phyloP scores from a whole-genome alignment of 2,329 filamentous ascomycete genomes.

The Exophiala dermatitidis region DNA sequence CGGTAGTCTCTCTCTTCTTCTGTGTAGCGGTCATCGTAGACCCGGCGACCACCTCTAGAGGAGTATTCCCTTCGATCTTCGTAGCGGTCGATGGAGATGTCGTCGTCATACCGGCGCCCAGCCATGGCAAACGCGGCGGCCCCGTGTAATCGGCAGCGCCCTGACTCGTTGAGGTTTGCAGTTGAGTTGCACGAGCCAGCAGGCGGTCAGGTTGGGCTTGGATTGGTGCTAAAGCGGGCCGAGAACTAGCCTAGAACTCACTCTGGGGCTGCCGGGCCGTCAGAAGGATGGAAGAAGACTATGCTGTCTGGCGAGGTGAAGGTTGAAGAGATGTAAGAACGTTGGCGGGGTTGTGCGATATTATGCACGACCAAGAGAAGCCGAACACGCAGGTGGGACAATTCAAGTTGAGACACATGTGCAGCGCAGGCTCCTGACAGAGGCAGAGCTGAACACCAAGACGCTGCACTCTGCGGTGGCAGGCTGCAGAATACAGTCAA shows the following conservation, averaged over 20 bases:
- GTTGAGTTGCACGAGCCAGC: neutral
- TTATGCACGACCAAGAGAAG: no score
- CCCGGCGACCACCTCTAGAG: constrained; percentile 33
- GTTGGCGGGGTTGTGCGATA: no score
- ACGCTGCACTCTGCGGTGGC: no score
- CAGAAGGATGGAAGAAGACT: no score
- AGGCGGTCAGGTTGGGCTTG: neutral
- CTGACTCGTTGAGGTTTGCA: neutral
- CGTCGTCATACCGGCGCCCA: constrained; percentile 38
- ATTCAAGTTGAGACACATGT: no score
- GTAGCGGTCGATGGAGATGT: constrained; percentile 39
- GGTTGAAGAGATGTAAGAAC: no score
- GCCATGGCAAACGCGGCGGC: constrained; percentile 32
- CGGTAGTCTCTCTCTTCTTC: constrained; percentile 43
- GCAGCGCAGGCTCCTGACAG: no score
- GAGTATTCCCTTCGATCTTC: constrained; percentile 45
- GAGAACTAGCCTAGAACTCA: neutral
- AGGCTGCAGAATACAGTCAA: no score
- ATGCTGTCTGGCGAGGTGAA: no score
- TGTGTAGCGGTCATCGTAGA: constrained; percentile 44
- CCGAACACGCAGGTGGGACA: no score
- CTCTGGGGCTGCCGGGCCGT: no score
- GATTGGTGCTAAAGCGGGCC: neutral
- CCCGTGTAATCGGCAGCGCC: neutral
- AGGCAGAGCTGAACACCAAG: no score